Base-by-base conservation (phyloP, 441 rosid genomes). In the Adansonia grandidieri region DNA sequence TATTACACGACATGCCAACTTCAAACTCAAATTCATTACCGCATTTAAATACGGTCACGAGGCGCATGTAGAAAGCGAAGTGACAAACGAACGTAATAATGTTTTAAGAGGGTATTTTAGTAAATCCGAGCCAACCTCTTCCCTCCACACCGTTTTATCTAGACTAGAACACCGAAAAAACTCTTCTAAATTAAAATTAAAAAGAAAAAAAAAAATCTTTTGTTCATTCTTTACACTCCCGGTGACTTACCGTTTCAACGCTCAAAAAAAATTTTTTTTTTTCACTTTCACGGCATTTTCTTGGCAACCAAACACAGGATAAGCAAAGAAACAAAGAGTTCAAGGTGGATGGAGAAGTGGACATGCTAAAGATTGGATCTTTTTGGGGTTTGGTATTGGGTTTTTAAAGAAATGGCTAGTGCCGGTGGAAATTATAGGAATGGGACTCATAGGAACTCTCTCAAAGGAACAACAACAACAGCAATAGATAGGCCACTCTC, bases 381-480 rank as follows among this genome's bases (percentile, higher is more conserved):
- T 20, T 47, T 37, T 51, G 58, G 75, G 75, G 65, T 53, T 75
- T 72, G 76, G 76, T 71, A 20, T 82, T 61, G 51, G 32, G 22
- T 73, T 69, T 45, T 81, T 62, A 14, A 32, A 40, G 71, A 66
- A 74, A 89, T 90, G 88, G 89, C 98, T 53, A 61, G 86, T 73
- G 73, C 86, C 7, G 83, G 85, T 53, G 86, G 85, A n/a, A 89
- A 64, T 86, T 86, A 78, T 86, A 81, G 94, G 82, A 91, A 87
- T 62, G 98, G 94, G 20, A 82, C 83, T 11, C 82, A 83, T 37
- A 84, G 91, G 84, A 86, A 67, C 86, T 88, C 95, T 13, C 88
- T 88, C 76, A 89, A 85, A 81, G 71, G 78, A 48, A 48, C 70
- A 20, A n/a, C 63, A 48, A 20, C 44, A 32, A 14, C 71, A 28